Evolutionary conservation across 2,329 filamentous ascomycete genomes (phyloP).

Genomic region (Fusarium nodosum): DNA sequence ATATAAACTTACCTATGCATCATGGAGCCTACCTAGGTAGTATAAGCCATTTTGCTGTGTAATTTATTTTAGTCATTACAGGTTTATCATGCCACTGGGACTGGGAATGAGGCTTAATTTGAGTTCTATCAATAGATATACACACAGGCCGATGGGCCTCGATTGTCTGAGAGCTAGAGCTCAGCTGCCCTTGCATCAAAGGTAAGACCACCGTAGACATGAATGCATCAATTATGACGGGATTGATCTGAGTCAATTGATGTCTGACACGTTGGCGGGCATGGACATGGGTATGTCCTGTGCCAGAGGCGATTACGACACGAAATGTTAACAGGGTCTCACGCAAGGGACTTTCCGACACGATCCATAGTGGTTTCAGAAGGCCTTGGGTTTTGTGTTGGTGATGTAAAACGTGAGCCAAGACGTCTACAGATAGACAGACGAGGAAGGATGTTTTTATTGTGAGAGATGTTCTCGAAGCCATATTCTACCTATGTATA

Average conservation of each 20-base stretch:
- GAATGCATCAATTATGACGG: conserved; percentile 2
- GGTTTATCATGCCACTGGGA: conserved; percentile 7
- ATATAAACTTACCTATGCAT: background rate
- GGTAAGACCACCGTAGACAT: conserved; percentile 8
- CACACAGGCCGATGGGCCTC: background rate
- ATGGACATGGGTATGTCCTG: conserved; percentile 17
- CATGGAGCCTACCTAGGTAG: background rate
- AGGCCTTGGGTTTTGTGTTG: conserved; percentile 10
- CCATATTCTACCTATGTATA: background rate
- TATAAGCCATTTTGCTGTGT: background rate
- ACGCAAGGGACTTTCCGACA: conserved; percentile 29
- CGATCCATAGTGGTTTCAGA: conserved; percentile 36
- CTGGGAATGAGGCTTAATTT: conserved; percentile 8
- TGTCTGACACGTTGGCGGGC: conserved; percentile 33
- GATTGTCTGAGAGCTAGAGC: background rate
- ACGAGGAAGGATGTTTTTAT: background rate
- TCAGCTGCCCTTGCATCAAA: conserved; percentile 12
- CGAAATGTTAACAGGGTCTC: conserved; percentile 21
- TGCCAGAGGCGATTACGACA: conserved; percentile 20
- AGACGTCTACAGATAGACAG: background rate
- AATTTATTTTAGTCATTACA: conserved; percentile 21
- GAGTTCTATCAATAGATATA: background rate
- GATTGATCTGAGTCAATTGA: conserved; percentile 27
- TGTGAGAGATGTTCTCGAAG: background rate
- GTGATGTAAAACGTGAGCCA: conserved; percentile 17